A percentile compares a stretch with the other conserved stretches of the same genome.
Evolutionary conservation across 1,284 basidiomycete species (phyloP).

Genomic region (Waitea zeae): DNA sequence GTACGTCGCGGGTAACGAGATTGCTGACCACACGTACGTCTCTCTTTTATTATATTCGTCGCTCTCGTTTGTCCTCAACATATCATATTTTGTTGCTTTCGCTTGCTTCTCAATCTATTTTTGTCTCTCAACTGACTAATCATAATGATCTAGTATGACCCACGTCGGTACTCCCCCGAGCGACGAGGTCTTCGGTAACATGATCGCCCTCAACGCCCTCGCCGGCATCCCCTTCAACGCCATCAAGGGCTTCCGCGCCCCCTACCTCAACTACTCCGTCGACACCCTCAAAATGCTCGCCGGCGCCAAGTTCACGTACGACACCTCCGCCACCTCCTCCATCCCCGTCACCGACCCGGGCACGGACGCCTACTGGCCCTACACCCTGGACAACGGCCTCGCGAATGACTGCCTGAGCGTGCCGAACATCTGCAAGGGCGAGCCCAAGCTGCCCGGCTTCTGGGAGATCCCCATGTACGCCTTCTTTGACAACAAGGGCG

Average conservation of each 20-base stretch:
- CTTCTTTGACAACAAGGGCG: slow-evolving; percentile 47
- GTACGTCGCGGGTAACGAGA: slow-evolving; percentile 74
- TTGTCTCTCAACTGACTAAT: no score
- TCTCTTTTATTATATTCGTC: neutral
- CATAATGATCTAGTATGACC: slow-evolving; percentile 42
- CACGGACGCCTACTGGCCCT: slow-evolving; percentile 68
- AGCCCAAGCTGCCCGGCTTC: slow-evolving; percentile 59
- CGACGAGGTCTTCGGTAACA: slow-evolving; percentile 63
- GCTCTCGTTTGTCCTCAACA: no score
- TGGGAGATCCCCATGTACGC: slow-evolving; percentile 78
- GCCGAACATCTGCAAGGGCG: slow-evolving; percentile 42
- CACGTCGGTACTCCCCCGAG: slow-evolving; percentile 48
- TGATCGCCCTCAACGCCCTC: slow-evolving; percentile 65
- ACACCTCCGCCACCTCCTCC: slow-evolving; percentile 47
- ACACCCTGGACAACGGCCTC: slow-evolving; percentile 58
- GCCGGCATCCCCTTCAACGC: slow-evolving; percentile 60
- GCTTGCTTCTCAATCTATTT: neutral
- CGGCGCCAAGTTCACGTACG: slow-evolving; percentile 53
- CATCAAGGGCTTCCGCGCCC: slow-evolving; percentile 65
- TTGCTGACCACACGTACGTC: slow-evolving; percentile 70
- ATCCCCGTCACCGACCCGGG: slow-evolving; percentile 48
- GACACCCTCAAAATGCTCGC: slow-evolving; percentile 44
- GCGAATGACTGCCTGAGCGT: slow-evolving; percentile 61
- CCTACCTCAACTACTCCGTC: slow-evolving; percentile 53
- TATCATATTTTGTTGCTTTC: neutral